phyloP scores from a whole-genome alignment of 805 yeast species.

The Nakazawaea anatomiae region DNA sequence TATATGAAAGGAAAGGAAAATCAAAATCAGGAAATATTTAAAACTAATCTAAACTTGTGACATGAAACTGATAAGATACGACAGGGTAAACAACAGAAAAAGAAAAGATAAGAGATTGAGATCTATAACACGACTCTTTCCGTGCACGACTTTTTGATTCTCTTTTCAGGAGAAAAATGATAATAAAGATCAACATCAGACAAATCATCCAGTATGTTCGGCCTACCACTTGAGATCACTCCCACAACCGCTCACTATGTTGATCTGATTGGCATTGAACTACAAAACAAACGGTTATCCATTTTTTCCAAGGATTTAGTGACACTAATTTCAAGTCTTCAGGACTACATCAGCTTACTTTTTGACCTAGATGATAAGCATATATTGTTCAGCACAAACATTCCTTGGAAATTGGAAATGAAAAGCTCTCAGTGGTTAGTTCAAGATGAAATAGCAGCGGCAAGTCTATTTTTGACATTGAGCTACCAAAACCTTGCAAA shows the following conservation, averaged over 20 bases:
- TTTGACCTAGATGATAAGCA: neutral
- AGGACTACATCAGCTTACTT: conserved; percentile 4
- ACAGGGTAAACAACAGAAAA: neutral
- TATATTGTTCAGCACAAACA: neutral
- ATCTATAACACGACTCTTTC: neutral
- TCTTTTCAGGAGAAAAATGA: neutral
- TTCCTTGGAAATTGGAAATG: conserved; percentile 5
- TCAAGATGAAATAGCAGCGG: conserved; percentile 1
- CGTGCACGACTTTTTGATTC: neutral
- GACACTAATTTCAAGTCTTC: neutral
- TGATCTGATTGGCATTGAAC: neutral
- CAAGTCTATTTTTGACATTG: conserved; percentile 1
- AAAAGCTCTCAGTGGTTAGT: neutral
- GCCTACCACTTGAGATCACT: neutral
- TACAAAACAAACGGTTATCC: neutral
- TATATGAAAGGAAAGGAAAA: neutral
- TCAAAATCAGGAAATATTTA: neutral
- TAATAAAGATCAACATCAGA: neutral
- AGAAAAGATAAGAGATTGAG: neutral
- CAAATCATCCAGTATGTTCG: neutral
- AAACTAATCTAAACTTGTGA: neutral
- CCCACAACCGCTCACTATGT: neutral
- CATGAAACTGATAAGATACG: neutral
- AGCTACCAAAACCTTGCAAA: conserved; percentile 2
- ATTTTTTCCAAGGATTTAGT: conserved; percentile 3